Evolutionary conservation across 2,329 filamentous ascomycete species (phyloP).

Genomic region (Nemania sp.): DNA sequence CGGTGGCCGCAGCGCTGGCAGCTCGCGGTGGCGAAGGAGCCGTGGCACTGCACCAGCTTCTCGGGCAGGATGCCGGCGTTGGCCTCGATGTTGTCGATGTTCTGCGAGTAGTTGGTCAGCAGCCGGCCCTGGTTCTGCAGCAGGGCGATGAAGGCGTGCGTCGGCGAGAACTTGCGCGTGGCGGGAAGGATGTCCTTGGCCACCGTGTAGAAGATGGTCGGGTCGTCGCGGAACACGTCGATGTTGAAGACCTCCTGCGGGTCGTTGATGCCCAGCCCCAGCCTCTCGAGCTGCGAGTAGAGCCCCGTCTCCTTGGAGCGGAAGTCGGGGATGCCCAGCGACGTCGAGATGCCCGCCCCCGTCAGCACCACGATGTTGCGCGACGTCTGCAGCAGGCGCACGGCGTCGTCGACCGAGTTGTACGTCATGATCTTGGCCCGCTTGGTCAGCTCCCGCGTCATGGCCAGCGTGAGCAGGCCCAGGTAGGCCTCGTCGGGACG

Average conservation of each 20-base stretch:
- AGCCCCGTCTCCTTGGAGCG: slow-evolving; percentile 91
- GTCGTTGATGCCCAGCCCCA: slow-evolving; percentile 71
- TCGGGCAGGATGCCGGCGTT: slow-evolving; percentile 80
- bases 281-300: slow-evolving; percentile 80
- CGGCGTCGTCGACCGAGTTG: slow-evolving; percentile 88
- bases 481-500: slow-evolving; percentile 75
- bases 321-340: slow-evolving; percentile 95
- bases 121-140: slow-evolving; percentile 88
- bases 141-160: slow-evolving; percentile 89
- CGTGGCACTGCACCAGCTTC: slow-evolving; percentile 94
- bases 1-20: slow-evolving; percentile 81
- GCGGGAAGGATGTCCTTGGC: slow-evolving; percentile 87
- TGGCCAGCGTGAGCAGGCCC: slow-evolving; percentile 73
- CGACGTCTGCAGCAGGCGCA: slow-evolving; percentile 71
- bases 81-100: slow-evolving; percentile 94
- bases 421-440: slow-evolving; percentile 78
- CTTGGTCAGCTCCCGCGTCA: slow-evolving; percentile 80
- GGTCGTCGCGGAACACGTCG: slow-evolving; percentile 80
- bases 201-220: slow-evolving; percentile 86
- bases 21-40: slow-evolving; percentile 89
- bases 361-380: slow-evolving; percentile 92
- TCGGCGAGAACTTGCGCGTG: slow-evolving; percentile 81
- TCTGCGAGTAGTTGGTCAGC: slow-evolving; percentile 96
- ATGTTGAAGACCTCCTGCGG: slow-evolving; percentile 98
- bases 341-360: slow-evolving; percentile 95